A percentile compares a stretch with the other conserved stretches of the same genome.
Evolutionary conservation across 2,329 filamentous ascomycete genomes (phyloP).

Genomic region (Geosmithia morbida): DNA sequence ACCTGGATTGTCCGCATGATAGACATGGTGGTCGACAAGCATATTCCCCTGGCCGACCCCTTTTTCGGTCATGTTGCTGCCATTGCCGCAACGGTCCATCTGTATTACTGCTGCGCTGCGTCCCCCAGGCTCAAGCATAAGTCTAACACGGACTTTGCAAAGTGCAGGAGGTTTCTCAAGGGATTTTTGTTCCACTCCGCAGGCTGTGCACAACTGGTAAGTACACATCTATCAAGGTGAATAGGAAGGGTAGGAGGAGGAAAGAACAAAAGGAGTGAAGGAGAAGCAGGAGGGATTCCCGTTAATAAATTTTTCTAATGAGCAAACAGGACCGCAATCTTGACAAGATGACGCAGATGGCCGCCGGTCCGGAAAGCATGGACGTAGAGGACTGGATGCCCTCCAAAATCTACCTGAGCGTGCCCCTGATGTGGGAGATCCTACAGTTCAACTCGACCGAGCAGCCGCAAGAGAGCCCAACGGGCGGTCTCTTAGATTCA

Average conservation of each 20-base stretch:
- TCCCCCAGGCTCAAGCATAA: slow-evolving; percentile 32
- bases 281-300: too few species aligned
- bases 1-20: slow-evolving; percentile 40
- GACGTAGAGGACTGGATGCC: slow-evolving; percentile 36
- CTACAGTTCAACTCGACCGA: slow-evolving; percentile 29
- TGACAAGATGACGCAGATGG: slow-evolving; percentile 32
- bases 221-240: slow-evolving; percentile 3
- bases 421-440: slow-evolving; percentile 37
- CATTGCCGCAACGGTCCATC: slow-evolving; percentile 36
- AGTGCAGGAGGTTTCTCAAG: slow-evolving; percentile 32
- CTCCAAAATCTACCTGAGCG: slow-evolving; percentile 34
- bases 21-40: slow-evolving; percentile 36
- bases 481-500: slow-evolving; percentile 23
- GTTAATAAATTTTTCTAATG: too few species aligned
- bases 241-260: too few species aligned
- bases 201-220: slow-evolving; percentile 28
- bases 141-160: slow-evolving; percentile 34
- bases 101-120: slow-evolving; percentile 37
- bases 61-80: slow-evolving; percentile 36
- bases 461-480: slow-evolving; percentile 18
- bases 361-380: slow-evolving; percentile 29
- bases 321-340: slow-evolving; percentile 25
- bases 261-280: too few species aligned
- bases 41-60: slow-evolving; percentile 30
- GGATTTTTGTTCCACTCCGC: slow-evolving; percentile 30